Percentiles rank a stretch among this genome's conserved stretches.
Evolutionary conservation across 2,329 filamentous ascomycete species (phyloP).

Genomic region (Aspergillus pseudoterreus): DNA sequence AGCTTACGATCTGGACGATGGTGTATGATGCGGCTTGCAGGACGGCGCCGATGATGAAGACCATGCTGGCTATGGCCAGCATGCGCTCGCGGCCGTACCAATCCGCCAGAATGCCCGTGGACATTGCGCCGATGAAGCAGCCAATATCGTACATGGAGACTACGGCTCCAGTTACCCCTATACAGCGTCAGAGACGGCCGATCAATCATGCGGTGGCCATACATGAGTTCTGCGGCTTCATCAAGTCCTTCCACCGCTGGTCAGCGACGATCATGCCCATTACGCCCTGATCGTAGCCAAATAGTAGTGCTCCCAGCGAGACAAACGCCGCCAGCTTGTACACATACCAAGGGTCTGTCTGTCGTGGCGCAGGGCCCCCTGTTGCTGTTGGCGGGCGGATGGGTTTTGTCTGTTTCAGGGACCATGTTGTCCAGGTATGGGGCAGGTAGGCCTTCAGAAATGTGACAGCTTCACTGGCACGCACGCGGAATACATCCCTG

Average conservation of each 20-base stretch:
- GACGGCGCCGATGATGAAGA: constrained; percentile 16
- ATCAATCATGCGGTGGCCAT: neutral
- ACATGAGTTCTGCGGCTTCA: constrained; percentile 11
- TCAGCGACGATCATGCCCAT: constrained; percentile 19
- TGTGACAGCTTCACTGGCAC: neutral
- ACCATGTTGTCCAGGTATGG: neutral
- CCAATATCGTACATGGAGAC: constrained; percentile 16
- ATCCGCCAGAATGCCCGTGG: constrained; percentile 16
- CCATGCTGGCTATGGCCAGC: constrained; percentile 14
- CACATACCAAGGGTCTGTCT: constrained; percentile 1
- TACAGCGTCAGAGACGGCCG: too few species aligned
- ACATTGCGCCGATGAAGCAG: constrained; percentile 18
- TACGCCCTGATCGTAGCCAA: constrained; percentile 19
- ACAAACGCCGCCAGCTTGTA: constrained; percentile 15
- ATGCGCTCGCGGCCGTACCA: constrained; percentile 19
- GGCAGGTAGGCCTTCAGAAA: neutral
- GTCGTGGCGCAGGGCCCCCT: neutral
- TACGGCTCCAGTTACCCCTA: constrained; percentile 12
- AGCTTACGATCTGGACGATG: constrained; percentile 17
- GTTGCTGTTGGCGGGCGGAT: neutral
- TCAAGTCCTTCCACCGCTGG: constrained; percentile 16
- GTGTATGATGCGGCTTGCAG: constrained; percentile 16
- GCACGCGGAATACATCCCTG: neutral
- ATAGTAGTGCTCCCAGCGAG: constrained; percentile 15
- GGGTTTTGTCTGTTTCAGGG: neutral